phyloP scores from a whole-genome alignment of 371 early-diverging fungal genomes.

The Mortierella sp. region DNA sequence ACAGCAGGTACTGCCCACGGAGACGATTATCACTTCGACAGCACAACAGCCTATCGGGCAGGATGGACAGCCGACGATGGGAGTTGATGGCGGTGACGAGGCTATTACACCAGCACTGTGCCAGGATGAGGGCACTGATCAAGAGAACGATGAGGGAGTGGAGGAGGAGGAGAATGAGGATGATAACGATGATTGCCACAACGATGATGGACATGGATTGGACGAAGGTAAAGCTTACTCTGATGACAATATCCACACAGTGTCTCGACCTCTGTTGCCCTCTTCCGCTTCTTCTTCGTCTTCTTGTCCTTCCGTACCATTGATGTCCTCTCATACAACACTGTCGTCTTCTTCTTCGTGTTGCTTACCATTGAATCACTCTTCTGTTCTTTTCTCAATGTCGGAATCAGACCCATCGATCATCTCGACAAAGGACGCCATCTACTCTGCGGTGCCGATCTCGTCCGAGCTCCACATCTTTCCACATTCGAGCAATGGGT shows the following conservation, averaged over 20 bases:
- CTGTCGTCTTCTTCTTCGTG: no score
- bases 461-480: constrained; percentile 50
- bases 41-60: neutral
- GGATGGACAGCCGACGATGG: constrained; percentile 17
- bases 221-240: neutral
- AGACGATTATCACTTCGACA: no score
- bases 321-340: neutral
- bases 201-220: constrained; percentile 1
- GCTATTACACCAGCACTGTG: constrained; percentile 16
- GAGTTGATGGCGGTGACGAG: neutral
- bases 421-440: constrained; percentile 29
- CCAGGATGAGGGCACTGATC: constrained; percentile 12
- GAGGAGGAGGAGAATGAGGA: constrained; percentile 5
- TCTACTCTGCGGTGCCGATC: constrained; percentile 47
- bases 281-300: no score
- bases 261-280: no score
- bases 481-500: constrained; percentile 49
- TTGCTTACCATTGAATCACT: neutral
- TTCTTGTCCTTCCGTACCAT: neutral
- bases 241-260: constrained; percentile 8
- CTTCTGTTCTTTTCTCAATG: neutral
- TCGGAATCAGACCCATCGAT: constrained; percentile 47
- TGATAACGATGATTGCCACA: neutral
- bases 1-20: neutral
- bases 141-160: neutral